Percentiles rank a stretch among this genome's conserved stretches.
phyloP scores from a whole-genome alignment of 2,329 filamentous ascomycete genomes.

The Colletotrichum trifolii region DNA sequence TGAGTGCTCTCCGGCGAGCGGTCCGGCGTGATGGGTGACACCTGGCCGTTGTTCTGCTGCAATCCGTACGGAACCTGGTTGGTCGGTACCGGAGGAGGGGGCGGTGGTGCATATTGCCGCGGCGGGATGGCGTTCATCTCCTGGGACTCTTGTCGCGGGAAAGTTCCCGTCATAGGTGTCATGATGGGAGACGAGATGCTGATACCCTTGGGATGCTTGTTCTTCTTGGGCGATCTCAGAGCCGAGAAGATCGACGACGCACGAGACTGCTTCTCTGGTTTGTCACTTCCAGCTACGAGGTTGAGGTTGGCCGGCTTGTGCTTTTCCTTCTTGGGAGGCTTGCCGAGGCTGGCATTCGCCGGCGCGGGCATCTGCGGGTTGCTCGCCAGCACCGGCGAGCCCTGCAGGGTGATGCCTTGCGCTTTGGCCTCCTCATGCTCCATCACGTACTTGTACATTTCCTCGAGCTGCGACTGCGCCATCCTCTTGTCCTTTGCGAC shows the following conservation, averaged over 20 bases:
- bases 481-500: slow-evolving; percentile 79
- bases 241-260: slow-evolving; percentile 69
- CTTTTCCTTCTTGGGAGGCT: slow-evolving; percentile 54
- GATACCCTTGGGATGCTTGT: slow-evolving; percentile 62
- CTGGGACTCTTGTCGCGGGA: slow-evolving; percentile 64
- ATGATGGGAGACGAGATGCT: slow-evolving; percentile 74
- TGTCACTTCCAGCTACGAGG: slow-evolving; percentile 48
- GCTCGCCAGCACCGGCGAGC: slow-evolving; percentile 49
- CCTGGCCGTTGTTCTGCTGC: slow-evolving; percentile 44
- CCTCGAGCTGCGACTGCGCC: slow-evolving; percentile 85
- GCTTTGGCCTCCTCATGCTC: slow-evolving; percentile 81
- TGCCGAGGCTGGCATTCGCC: slow-evolving; percentile 46
- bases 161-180: slow-evolving; percentile 71
- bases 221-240: slow-evolving; percentile 69
- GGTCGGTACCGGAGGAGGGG: slow-evolving; percentile 66
- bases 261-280: slow-evolving; percentile 64
- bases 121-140: slow-evolving; percentile 69
- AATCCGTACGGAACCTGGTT: slow-evolving; percentile 54
- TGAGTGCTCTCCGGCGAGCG: slow-evolving; percentile 58
- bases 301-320: slow-evolving; percentile 63
- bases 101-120: slow-evolving; percentile 66
- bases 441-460: slow-evolving; percentile 92
- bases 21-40: slow-evolving; percentile 60
- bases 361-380: slow-evolving; percentile 41
- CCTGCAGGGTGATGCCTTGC: slow-evolving; percentile 62